Base-by-base conservation (phyloP, 805 yeast genomes). In the Saccharomycopsis lassenensis region DNA sequence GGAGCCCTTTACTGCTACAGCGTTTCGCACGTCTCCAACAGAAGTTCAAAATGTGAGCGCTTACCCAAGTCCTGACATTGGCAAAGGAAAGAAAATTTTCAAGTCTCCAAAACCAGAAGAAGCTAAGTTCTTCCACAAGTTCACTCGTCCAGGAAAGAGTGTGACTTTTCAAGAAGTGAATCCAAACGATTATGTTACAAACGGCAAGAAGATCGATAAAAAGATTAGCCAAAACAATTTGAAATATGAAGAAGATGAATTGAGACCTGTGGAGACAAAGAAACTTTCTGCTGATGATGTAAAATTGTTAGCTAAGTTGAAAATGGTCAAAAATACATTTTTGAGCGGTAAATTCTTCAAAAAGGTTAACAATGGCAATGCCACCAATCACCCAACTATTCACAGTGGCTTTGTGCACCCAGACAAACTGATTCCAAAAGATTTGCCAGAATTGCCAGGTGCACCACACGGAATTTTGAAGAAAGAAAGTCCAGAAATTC, bases 231-330 rank as follows among this genome's bases (percentile, higher is more conserved):
- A 32, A 17, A 24, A 19, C 23, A 15, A 37, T 21, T 27, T 36
- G 20, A 24, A 26, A 16, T 17, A 21, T 21, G 30, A 18, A 15
- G 35, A 36, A 10, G 16, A 12, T 20, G 16, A 29, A 11, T 10
- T 12, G 5, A 4, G 15, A 11, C 16, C 36, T 26, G 11, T 26
- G 20, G 16, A 16, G 23, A 5, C 34, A 5, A 24, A 31, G 12
- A 21, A 20, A 11, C 24, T 38, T 10, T 35, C 43, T 5, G 15
- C 25, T 19, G 46, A 42, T 17, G 46, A 42, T 12, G 24, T 38
- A 25, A 42, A 31, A 14, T 32, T 42, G 15, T 39, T 42, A 33
- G 32, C 33, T n/a, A 42, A 42, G 24, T 27, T 42, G 12, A 42
- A 26, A 22, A 24, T 39, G 21, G 37, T 42, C 14, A 42, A 38